Conservation (phyloP, 305 asterid genomes). For the Solanum hybrid region DNA sequence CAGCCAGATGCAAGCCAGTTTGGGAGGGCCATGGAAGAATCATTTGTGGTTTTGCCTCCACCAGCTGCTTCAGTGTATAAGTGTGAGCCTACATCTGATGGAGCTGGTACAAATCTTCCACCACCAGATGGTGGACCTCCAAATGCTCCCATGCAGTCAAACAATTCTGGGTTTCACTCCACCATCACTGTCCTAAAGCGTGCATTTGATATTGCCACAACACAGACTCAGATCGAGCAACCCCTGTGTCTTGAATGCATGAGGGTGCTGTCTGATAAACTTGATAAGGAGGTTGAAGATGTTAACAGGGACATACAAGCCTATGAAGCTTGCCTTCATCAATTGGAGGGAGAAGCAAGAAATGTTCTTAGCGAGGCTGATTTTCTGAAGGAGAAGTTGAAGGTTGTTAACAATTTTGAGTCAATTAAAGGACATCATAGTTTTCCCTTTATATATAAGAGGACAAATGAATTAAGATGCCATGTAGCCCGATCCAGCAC, state of each 20-base stretch:
- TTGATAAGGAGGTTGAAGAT: conserved; percentile 97
- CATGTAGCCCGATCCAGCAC: background rate
- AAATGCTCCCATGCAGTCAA: conserved; percentile 42
- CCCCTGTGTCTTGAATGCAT: conserved; percentile 98
- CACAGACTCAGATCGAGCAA: conserved; percentile 86
- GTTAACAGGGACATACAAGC: conserved; percentile 76
- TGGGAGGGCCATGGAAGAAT: conserved; percentile 88
- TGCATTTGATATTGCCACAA: conserved; percentile 88
- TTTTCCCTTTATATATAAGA: background rate
- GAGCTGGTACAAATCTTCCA: conserved; percentile 46
- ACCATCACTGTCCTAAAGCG: conserved; percentile 78
- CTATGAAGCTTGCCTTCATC: conserved; percentile 84
- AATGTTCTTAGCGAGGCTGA: conserved; percentile 79
- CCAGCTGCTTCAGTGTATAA: conserved; percentile 98
- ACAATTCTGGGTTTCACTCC: conserved; percentile 81
- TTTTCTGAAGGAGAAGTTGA: conserved; percentile 82
- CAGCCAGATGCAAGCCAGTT: conserved; percentile 55
- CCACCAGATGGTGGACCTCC: conserved; percentile 51
- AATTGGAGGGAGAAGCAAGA: conserved; percentile 84
- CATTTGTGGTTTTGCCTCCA: conserved; percentile 95
- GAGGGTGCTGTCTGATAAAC: conserved; percentile 84
- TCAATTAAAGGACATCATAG: background rate
- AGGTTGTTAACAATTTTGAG: conserved; percentile 38
- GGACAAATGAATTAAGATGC: background rate
- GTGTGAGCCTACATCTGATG: conserved; percentile 62